Percentiles rank a stretch among this genome's conserved stretches.
Evolutionary conservation across 371 early-diverging fungal species (phyloP).

Genomic region (Neoconidiobolus thromboides): DNA sequence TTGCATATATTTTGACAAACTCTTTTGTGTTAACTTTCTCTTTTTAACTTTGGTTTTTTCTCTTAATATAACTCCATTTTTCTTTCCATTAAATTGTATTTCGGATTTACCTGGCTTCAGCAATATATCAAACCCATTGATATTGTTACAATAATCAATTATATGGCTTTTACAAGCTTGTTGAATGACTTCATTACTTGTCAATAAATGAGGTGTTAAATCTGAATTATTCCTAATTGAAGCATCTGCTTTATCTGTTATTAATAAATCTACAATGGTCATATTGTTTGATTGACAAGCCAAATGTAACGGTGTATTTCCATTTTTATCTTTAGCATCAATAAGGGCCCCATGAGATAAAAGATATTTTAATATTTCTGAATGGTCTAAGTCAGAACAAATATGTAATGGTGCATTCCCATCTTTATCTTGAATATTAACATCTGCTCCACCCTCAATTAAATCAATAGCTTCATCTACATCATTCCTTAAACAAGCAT

Average conservation of each 20-base stretch:
- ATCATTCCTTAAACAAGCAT: slow-evolving; percentile 11
- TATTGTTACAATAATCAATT: slow-evolving; percentile 17
- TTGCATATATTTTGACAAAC: too few relatives aligned
- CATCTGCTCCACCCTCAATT: slow-evolving; percentile 4
- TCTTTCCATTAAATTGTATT: too few relatives aligned
- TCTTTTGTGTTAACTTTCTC: too few relatives aligned
- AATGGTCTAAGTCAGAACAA: neutral
- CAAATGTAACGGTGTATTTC: neutral
- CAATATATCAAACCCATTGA: neutral
- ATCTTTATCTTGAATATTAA: slow-evolving; percentile 7
- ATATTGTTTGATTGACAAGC: neutral
- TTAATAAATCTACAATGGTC: neutral
- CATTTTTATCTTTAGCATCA: neutral
- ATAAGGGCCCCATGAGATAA: neutral
- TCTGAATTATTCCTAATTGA: neutral
- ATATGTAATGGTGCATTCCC: slow-evolving; percentile 34
- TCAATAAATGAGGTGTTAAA: neutral
- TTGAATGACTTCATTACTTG: slow-evolving; percentile 13
- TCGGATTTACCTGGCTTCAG: too few relatives aligned
- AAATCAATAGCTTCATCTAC: slow-evolving; percentile 24
- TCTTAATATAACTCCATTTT: too few relatives aligned
- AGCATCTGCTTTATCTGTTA: neutral
- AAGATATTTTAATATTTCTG: neutral
- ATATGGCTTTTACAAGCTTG: slow-evolving; percentile 12
- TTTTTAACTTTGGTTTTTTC: too few relatives aligned